Evolutionary conservation across 352 stramenopile species (phyloP), one percentile per base, ranked within the genome.

Genomic region (Phytophthora megakarya): DNA sequence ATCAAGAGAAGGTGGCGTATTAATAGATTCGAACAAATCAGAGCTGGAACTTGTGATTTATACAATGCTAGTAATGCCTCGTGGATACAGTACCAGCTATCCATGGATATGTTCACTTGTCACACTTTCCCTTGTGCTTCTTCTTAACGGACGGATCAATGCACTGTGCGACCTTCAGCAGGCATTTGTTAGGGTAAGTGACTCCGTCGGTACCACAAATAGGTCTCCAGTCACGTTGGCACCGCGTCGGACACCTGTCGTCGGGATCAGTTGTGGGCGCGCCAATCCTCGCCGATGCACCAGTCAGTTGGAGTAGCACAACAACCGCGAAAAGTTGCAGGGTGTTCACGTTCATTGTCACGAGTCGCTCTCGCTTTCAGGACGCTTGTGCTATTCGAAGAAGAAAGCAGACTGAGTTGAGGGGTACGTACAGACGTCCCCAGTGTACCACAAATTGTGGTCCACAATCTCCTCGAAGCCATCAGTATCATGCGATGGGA

Each of bases 171-270:
- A 60, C 52, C 25, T 60, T 42, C 30, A 60, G 49, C 30, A 60
- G 42, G n/a, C 52, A 60, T 21, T 37, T 30, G 19, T 60, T 60
- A 7, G 52, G 18, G 52, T 60, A 49, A 21, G 39, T 49, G 28
- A 51, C 13, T 37, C 52, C 52, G 28, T 60, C 30, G 3, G 52
- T 51, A 15, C 30, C 52, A 28, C 52, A 60, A 19, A 60, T 42
- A 8, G 64, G 64, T 2, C 21, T 23, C 43, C 45, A 62, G 19
- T 71, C 63, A 44, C 63, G 63, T 1, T 37, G 40, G 52, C 61
- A 65, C 32, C 16, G 46, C 4, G 42, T 67, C 9, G 50, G 37
- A 35, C 60, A 67, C 15, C 38, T 48, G 42, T 22, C 42, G 9
- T 62, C 60, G 3, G 42, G n/a, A 26, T 61, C 49, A 21, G 44